Evolutionary conservation across 495 filamentous ascomycete genomes (phyloP).

Genomic region (Terfezia boudieri): DNA sequence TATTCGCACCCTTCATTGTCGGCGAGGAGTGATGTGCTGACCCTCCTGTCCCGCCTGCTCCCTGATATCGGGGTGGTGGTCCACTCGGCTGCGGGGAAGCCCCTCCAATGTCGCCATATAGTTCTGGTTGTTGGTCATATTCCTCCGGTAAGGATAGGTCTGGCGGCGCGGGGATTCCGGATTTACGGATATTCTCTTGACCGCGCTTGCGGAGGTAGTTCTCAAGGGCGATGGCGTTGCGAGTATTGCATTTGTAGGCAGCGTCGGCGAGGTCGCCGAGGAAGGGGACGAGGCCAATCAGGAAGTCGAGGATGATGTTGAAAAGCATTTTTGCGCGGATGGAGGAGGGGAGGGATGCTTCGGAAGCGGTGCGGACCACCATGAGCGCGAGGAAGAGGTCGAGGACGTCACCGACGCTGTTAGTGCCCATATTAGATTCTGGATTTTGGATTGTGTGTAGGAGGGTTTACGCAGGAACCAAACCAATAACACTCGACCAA

Average conservation of each 20-base stretch:
- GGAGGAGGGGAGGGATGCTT: constrained; percentile 40
- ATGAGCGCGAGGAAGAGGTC: constrained; percentile 48
- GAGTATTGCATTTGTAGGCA: constrained; percentile 45
- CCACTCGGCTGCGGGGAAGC: background rate
- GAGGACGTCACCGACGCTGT: constrained; percentile 41
- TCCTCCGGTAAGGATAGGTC: background rate
- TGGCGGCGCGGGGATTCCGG: constrained; percentile 9
- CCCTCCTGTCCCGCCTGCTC: no score
- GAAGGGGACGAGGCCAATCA: constrained; percentile 64
- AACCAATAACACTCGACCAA: constrained; percentile 57
- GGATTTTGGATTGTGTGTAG: background rate
- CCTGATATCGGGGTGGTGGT: background rate
- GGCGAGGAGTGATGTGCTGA: no score
- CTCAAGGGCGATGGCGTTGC: constrained; percentile 56
- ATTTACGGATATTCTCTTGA: constrained; percentile 24
- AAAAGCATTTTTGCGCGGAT: constrained; percentile 46
- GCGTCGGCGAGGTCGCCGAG: constrained; percentile 66
- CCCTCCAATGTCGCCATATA: background rate
- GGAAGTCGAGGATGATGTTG: constrained; percentile 56
- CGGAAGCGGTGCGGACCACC: constrained; percentile 42
- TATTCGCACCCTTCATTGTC: no score
- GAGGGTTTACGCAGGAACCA: constrained; percentile 42
- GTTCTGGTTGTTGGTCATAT: background rate
- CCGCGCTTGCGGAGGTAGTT: constrained; percentile 40
- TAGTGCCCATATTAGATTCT: constrained; percentile 20